A percentile compares a stretch with the other conserved stretches of the same genome.
These are phyloP conservation scores for Oenanthe sinensis DNA, from an alignment of 129 eudicot genomes.

Conservation along the genomic window DNA sequence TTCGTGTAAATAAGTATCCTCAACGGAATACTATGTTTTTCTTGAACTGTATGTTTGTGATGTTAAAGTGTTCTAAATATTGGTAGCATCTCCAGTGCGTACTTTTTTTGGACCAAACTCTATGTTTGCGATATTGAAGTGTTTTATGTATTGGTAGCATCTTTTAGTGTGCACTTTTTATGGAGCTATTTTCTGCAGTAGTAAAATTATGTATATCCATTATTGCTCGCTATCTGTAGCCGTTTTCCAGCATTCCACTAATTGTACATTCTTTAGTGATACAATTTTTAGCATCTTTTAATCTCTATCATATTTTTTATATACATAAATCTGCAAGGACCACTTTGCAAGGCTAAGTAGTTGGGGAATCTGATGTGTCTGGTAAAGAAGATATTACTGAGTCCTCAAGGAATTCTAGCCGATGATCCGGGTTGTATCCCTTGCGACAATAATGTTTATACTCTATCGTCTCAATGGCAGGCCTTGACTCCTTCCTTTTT, in stretches of 20 bases:
- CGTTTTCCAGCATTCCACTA: not conserved
- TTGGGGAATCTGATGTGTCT: no score
- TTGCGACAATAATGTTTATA: not conserved
- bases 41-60: not conserved
- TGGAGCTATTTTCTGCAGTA: not conserved
- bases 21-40: not conserved
- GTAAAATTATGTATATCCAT: not conserved
- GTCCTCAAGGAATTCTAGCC: not conserved
- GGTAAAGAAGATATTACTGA: no score
- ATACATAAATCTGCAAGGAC: no score
- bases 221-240: not conserved
- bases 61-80: not conserved
- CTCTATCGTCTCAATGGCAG: not conserved
- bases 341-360: no score
- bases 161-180: no score
- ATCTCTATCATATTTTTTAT: no score
- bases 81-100: not conserved
- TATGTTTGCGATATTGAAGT: no score
- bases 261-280: not conserved
- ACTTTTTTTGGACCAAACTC: no score
- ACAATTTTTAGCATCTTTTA: no score
- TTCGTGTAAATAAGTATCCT: conserved; percentile 98
- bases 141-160: no score
- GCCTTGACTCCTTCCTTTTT: not conserved
- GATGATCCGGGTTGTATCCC: not conserved